Conservation (phyloP, 2,329 filamentous ascomycete species). For the Xylaria arbuscula region DNA sequence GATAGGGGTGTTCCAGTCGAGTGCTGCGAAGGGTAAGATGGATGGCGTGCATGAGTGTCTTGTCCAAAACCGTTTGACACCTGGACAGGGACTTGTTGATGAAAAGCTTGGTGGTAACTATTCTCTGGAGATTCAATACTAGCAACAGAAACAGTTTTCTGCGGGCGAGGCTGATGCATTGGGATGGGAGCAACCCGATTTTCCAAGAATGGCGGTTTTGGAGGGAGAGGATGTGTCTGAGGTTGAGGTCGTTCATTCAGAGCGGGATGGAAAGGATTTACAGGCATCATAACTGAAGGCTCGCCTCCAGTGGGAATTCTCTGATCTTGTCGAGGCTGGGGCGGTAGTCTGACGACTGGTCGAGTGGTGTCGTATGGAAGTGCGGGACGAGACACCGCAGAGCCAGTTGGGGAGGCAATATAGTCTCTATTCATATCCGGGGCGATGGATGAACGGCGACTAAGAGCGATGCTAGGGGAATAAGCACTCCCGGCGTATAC, state of each 20-base stretch:
- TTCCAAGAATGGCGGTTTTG: constrained; percentile 69
- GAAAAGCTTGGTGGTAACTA: constrained; percentile 84
- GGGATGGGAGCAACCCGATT: constrained; percentile 66
- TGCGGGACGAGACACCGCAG: constrained; percentile 76
- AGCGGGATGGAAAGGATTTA: constrained; percentile 50
- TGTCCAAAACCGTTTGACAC: constrained; percentile 68
- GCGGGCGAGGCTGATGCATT: constrained; percentile 94
- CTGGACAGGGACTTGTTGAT: constrained; percentile 89
- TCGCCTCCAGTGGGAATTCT: constrained; percentile 44
- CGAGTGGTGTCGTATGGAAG: constrained; percentile 70
- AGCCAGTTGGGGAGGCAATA: constrained; percentile 83
- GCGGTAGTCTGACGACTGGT: constrained; percentile 86
- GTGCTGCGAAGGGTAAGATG: constrained; percentile 76
- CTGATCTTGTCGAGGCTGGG: constrained; percentile 57
- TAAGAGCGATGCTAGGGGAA: constrained; percentile 87
- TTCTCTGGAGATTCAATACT: constrained; percentile 86
- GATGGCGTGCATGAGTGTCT: constrained; percentile 72
- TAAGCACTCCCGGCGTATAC: constrained; percentile 79
- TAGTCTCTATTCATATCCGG: constrained; percentile 76
- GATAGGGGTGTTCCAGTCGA: constrained; percentile 84
- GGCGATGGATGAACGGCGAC: constrained; percentile 82
- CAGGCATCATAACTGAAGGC: constrained; percentile 39
- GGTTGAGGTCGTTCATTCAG: constrained; percentile 67
- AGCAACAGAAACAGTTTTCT: constrained; percentile 92
- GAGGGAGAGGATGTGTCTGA: constrained; percentile 68